Conservation (phyloP, 73 alveolate genomes). For the Halteria grandinella region DNA sequence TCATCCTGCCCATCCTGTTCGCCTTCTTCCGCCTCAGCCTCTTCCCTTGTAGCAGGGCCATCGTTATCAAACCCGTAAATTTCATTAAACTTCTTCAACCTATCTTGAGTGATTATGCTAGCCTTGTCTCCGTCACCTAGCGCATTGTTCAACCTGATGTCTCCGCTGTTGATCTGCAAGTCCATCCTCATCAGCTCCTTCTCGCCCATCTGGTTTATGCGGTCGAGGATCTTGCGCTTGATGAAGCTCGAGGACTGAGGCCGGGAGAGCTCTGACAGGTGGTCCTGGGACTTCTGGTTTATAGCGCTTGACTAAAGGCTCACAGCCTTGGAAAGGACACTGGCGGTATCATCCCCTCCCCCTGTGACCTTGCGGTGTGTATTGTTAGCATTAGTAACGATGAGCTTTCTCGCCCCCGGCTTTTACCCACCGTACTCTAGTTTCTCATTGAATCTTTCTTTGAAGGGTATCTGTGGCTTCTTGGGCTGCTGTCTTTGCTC, state of each 20-base stretch:
- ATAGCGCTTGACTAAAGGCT: neutral
- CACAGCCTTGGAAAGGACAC: constrained; percentile 8
- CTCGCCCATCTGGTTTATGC: constrained; percentile 22
- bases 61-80: constrained; percentile 43
- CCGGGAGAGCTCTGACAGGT: neutral
- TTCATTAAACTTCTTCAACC: constrained; percentile 43
- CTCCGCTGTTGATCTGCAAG: constrained; percentile 9
- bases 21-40: constrained; percentile 34
- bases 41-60: constrained; percentile 36
- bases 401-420: no score
- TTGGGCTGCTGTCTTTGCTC: neutral
- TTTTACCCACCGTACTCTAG: neutral
- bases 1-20: constrained; percentile 37
- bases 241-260: constrained; percentile 32
- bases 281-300: neutral
- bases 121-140: neutral
- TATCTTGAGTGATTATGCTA: constrained; percentile 35
- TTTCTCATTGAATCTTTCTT: constrained; percentile 40
- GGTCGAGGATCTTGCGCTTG: constrained; percentile 5
- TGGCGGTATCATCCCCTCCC: constrained; percentile 20
- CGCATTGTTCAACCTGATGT: neutral
- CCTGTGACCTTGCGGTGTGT: neutral
- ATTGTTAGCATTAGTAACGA: neutral
- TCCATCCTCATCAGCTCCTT: constrained; percentile 14
- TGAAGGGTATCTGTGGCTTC: no score